Evolutionary conservation across 495 filamentous ascomycete genomes (phyloP), one percentile per base, ranked within the genome.

Genomic region (Chaetomium fimeti): DNA sequence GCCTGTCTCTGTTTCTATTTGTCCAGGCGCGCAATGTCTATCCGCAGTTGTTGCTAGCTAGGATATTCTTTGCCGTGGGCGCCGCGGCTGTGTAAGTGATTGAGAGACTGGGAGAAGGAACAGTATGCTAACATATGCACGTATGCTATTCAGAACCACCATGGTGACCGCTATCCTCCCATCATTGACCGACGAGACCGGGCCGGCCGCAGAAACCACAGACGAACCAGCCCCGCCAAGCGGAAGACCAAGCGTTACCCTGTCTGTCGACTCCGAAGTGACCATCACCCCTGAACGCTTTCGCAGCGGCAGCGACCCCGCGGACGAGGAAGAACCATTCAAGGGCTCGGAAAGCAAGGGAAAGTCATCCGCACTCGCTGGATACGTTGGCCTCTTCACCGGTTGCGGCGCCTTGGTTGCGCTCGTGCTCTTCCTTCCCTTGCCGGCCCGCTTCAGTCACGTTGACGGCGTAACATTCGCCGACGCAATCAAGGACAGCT

Each of bases 151-250:
- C 62, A 86, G 84, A 11, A 83, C 92, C 28, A 98, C 95, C 2
- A 99, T 99, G 94, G 94, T 99, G 32, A 97, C 95, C 6, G 94
- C 94, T 1, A 90, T 95, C 28, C 81, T 98, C 20, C 95, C 94
- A 2, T 88, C 89, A 7, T 90, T 98, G 72, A 92, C 91, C 20
- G 82, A 77, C 72, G 71, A 81, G 57, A 70, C 66, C 61, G 47
- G 66, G 57, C 60, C 70, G 45, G 65, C 63, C 24, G 70, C 62
- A 28, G 72, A 74, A 45, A 73, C 45, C 13, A n/a, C 25, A 3
- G 64, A 60, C 18, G 58, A 67, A 47, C 55, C 68, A 38, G 22
- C 54, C 2, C 9, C 62, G 16, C 65, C 68, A 9, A 48, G 66
- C 28, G 57, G 51, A 40, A 69, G 77, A 54, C 70, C 75, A 58